These are phyloP conservation scores for Colletotrichum filicis DNA, from an alignment of 2,329 filamentous ascomycete genomes.

Conservation along the genomic window DNA sequence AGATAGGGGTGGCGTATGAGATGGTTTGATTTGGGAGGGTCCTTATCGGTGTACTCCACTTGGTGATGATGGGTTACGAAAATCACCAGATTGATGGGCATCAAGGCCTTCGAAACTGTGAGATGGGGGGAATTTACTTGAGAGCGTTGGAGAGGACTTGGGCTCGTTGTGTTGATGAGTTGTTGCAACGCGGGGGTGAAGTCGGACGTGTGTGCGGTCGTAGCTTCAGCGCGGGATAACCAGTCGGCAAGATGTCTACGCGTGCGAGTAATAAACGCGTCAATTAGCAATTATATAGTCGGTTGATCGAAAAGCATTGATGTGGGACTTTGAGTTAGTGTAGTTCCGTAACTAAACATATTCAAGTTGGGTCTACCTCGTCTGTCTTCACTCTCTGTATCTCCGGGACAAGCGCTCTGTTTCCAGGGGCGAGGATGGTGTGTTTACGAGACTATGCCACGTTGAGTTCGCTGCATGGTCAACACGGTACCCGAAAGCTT, in stretches of 20 bases:
- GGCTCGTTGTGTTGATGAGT: not conserved
- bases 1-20: constrained; percentile 18
- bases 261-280: not conserved
- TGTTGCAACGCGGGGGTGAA: too few relatives aligned
- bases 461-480: too few relatives aligned
- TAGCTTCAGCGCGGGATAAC: not conserved
- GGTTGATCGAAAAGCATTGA: not conserved
- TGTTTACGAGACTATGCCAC: too few relatives aligned
- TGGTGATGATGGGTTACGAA: not conserved
- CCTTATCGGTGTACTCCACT: constrained; percentile 27
- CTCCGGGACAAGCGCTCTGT: not conserved
- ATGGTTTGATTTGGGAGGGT: constrained; percentile 4
- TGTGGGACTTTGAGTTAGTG: not conserved
- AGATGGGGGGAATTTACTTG: not conserved
- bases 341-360: not conserved
- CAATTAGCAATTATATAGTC: not conserved
- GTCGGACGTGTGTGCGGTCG: too few relatives aligned
- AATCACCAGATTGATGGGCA: not conserved
- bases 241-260: not conserved
- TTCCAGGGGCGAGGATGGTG: too few relatives aligned
- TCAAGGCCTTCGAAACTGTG: not conserved
- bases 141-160: not conserved
- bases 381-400: not conserved
- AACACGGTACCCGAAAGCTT: too few relatives aligned
- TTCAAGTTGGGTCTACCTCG: not conserved